Percentiles rank a stretch among this genome's conserved stretches.
Evolutionary conservation across 2,329 filamentous ascomycete genomes (phyloP).

Genomic region (Phaeosphaeriaceae sp.): DNA sequence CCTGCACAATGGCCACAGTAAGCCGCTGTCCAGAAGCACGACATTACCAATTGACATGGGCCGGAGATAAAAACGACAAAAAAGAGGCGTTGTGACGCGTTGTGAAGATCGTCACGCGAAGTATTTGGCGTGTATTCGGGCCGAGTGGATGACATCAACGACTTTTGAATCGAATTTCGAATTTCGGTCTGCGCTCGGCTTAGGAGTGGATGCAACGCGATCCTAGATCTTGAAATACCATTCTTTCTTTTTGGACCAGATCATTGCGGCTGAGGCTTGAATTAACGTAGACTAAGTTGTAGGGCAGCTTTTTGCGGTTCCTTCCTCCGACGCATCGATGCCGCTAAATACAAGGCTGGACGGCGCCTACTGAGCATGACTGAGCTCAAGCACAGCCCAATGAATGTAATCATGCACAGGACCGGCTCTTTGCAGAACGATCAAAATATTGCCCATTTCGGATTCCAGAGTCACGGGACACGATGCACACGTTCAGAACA

Average conservation of each 20-base stretch:
- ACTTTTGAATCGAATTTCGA: not conserved
- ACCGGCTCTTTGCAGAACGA: not conserved
- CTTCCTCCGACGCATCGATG: not conserved
- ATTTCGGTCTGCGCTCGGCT: not conserved
- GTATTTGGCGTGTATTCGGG: not conserved
- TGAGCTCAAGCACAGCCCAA: not conserved
- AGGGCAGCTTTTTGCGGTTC: not conserved
- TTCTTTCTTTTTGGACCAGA: not conserved
- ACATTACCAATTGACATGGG: constrained; percentile 19
- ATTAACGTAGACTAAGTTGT: too few species aligned
- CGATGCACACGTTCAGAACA: not conserved
- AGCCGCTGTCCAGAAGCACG: constrained; percentile 18
- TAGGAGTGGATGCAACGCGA: not conserved
- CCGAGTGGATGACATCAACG: not conserved
- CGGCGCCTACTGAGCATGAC: not conserved
- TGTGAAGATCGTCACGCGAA: not conserved
- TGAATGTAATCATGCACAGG: not conserved
- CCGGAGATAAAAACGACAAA: constrained; percentile 6
- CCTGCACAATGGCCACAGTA: constrained; percentile 9
- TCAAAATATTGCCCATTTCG: not conserved
- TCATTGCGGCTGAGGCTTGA: not conserved
- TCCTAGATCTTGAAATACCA: not conserved
- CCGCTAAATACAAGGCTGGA: not conserved
- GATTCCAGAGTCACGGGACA: not conserved
- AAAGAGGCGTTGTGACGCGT: constrained; percentile 17